Conservation (phyloP, 805 yeast species). For the fission yeast (Schizosaccharomyces pombe) region DNA sequence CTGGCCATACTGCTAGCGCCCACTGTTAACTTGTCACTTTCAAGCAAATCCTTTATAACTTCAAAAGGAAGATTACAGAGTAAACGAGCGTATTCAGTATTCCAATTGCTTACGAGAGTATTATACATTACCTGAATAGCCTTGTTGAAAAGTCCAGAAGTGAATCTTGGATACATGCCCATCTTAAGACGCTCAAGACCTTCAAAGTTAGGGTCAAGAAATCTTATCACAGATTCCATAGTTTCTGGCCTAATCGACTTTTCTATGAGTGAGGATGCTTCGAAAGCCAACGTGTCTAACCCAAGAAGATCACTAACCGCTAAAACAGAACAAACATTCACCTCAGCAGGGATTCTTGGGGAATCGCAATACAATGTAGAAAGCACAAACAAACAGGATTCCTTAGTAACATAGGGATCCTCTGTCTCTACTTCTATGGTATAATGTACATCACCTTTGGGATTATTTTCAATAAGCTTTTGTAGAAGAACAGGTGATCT, state of each 20-base stretch:
- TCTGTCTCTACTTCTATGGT: background rate
- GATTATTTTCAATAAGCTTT: background rate
- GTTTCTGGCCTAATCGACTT: slow-evolving; percentile 7
- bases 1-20: slow-evolving; percentile 14
- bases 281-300: slow-evolving; percentile 4
- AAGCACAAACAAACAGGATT: background rate
- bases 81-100: background rate
- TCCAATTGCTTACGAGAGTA: slow-evolving; percentile 5
- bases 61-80: slow-evolving; percentile 13
- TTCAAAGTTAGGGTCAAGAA: slow-evolving; percentile 10
- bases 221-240: slow-evolving; percentile 10
- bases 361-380: background rate
- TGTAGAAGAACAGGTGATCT: background rate
- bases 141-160: slow-evolving; percentile 10
- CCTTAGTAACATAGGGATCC: background rate
- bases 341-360: background rate
- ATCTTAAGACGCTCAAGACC: slow-evolving; percentile 3
- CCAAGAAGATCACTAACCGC: background rate
- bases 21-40: slow-evolving; percentile 12
- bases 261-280: background rate
- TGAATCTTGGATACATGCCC: slow-evolving; percentile 16
- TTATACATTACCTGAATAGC: slow-evolving; percentile 8
- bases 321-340: background rate
- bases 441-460: background rate
- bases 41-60: slow-evolving; percentile 14